Evolutionary conservation across 352 stramenopile genomes (phyloP).

Genomic region (Pythium sp.): DNA sequence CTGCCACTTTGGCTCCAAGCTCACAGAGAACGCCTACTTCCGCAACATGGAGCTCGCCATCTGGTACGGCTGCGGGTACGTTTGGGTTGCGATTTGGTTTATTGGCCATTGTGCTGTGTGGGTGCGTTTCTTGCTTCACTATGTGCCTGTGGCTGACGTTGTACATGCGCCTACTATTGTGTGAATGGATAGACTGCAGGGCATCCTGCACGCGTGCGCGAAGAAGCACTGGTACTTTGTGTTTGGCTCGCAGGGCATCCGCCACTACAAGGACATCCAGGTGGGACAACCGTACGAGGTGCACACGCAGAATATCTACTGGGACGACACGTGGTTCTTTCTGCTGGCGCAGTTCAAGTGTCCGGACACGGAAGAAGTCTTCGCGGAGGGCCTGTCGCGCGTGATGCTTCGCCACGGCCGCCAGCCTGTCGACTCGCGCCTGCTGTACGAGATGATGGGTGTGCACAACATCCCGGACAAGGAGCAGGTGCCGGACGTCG

Average conservation of each 20-base stretch:
- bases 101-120: slow-evolving; percentile 1
- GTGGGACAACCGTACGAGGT: slow-evolving; percentile 58
- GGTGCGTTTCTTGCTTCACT: background rate
- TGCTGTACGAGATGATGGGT: slow-evolving; percentile 56
- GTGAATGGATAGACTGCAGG: slow-evolving; percentile 27
- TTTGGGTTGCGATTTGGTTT: slow-evolving; percentile 1
- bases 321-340: slow-evolving; percentile 74
- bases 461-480: slow-evolving; percentile 39
- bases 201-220: slow-evolving; percentile 52
- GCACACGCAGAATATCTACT: slow-evolving; percentile 68
- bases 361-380: slow-evolving; percentile 56
- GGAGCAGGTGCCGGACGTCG: slow-evolving; percentile 42
- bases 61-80: slow-evolving; percentile 65
- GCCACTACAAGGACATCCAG: slow-evolving; percentile 54
- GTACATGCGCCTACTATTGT: background rate
- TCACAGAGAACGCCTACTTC: slow-evolving; percentile 69
- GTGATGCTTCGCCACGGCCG: slow-evolving; percentile 59
- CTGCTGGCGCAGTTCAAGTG: slow-evolving; percentile 65
- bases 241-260: slow-evolving; percentile 65
- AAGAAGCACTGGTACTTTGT: slow-evolving; percentile 70
- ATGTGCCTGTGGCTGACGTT: background rate
- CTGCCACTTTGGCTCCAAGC: slow-evolving; percentile 46
- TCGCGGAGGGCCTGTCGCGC: slow-evolving; percentile 59
- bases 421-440: slow-evolving; percentile 42
- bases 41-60: slow-evolving; percentile 72